Conservation (phyloP, 148 eudicot species). For the Rhododendron simsii region DNA sequence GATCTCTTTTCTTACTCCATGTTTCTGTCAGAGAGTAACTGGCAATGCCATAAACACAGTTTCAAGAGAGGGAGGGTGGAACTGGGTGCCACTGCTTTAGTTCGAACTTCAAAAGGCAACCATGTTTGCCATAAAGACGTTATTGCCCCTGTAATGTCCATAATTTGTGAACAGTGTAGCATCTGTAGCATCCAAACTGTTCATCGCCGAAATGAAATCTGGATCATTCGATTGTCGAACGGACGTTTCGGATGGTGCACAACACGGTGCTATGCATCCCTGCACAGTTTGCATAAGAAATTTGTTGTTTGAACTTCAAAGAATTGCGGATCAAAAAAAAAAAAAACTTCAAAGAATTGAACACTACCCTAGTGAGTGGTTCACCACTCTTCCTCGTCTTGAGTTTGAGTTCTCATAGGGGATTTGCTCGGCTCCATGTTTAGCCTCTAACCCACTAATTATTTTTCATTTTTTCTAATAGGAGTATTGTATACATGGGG, state of each 20-base stretch:
- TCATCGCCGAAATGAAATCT: too few relatives aligned
- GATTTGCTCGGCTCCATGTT: too few relatives aligned
- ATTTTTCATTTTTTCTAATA: too few relatives aligned
- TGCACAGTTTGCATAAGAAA: neutral
- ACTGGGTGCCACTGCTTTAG: neutral
- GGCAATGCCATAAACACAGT: neutral
- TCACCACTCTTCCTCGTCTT: neutral
- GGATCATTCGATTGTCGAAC: too few relatives aligned
- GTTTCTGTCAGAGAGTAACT: neutral
- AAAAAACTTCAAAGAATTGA: neutral
- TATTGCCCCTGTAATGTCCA: neutral
- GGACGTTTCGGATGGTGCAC: too few relatives aligned
- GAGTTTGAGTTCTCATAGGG: neutral
- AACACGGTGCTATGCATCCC: too few relatives aligned
- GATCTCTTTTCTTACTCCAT: neutral
- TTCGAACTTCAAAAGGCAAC: neutral
- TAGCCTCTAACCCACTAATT: too few relatives aligned
- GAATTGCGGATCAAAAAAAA: neutral
- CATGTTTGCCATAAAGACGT: neutral
- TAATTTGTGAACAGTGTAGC: too few relatives aligned
- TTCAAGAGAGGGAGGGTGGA: neutral
- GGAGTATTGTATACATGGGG: too few relatives aligned
- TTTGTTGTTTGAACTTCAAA: neutral
- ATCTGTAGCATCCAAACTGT: too few relatives aligned
- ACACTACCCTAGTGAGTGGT: neutral